A percentile compares a stretch with the other conserved stretches of the same genome.
Conservation (phyloP, 176 grass and related monocot genomes). For the Poa annua region DNA sequence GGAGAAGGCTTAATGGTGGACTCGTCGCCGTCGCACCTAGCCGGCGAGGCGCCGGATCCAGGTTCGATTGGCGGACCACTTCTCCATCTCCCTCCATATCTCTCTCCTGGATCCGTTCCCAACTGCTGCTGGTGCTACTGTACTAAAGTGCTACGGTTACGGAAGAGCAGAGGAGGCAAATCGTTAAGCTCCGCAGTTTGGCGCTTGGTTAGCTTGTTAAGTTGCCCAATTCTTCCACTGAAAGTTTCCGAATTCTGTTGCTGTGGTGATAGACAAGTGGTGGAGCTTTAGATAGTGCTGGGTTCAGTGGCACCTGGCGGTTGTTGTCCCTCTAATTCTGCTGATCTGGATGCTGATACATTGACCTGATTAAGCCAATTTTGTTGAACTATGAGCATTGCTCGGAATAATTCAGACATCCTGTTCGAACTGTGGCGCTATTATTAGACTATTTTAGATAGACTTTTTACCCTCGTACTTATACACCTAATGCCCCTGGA, state of each 20-base stretch:
- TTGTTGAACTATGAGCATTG: not conserved
- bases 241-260: too few relatives aligned
- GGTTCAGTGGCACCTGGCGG: too few relatives aligned
- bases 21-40: too few relatives aligned
- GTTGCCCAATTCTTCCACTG: too few relatives aligned
- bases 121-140: not conserved
- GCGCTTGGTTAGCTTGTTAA: not conserved
- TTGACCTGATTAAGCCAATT: not conserved
- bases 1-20: too few relatives aligned
- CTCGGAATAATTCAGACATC: too few relatives aligned
- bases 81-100: not conserved
- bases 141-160: not conserved
- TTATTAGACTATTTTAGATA: not conserved
- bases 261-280: not conserved
- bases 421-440: not conserved
- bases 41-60: too few relatives aligned
- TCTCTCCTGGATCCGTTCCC: not conserved
- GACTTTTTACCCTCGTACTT: not conserved
- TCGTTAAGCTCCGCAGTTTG: too few relatives aligned
- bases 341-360: not conserved
- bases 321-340: not conserved
- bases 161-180: too few relatives aligned
- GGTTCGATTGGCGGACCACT: constrained; percentile 2
- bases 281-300: not conserved
- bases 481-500: not conserved